A percentile compares a stretch with the other conserved stretches of the same genome.
These are phyloP conservation scores for Ophiocordyceps sinensis DNA, from an alignment of 2,329 filamentous ascomycete genomes.

Conservation along the genomic window DNA sequence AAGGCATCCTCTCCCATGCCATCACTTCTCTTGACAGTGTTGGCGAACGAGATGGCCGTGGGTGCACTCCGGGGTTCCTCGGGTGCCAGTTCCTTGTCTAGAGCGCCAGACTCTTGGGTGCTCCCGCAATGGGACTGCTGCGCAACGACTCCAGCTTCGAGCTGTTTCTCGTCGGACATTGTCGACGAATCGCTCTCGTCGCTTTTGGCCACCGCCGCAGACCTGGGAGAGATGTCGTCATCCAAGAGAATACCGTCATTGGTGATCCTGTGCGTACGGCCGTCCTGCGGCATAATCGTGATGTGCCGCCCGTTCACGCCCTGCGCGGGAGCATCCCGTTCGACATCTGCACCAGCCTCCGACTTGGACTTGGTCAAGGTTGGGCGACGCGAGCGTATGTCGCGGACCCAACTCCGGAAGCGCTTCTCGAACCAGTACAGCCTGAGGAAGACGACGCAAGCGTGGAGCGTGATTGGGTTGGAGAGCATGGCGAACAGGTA, in stretches of 20 bases:
- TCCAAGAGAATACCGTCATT: constrained; percentile 45
- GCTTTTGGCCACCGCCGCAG: constrained; percentile 7
- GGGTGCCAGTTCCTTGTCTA: neutral
- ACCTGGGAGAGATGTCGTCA: constrained; percentile 16
- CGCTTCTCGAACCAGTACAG: constrained; percentile 98
- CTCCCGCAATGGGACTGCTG: constrained; percentile 2
- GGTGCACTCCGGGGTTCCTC: constrained; percentile 3
- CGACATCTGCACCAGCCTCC: constrained; percentile 26
- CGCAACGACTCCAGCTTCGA: neutral
- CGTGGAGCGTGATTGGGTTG: constrained; percentile 74
- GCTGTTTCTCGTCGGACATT: constrained; percentile 12
- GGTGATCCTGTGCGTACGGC: constrained; percentile 38
- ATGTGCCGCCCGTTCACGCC: constrained; percentile 55
- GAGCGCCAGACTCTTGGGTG: neutral
- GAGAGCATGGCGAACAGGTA: constrained; percentile 58
- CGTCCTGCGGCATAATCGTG: constrained; percentile 45
- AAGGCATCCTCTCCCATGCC: constrained; percentile 32
- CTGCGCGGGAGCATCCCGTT: constrained; percentile 30
- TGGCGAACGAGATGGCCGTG: constrained; percentile 49
- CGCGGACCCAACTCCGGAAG: constrained; percentile 69
- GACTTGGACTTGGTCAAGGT: constrained; percentile 49
- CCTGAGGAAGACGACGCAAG: constrained; percentile 78
- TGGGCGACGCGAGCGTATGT: constrained; percentile 52
- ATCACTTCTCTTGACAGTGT: constrained; percentile 47
- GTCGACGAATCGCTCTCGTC: constrained; percentile 24